Evolutionary conservation across 106 monocot species (phyloP), one percentile per base, ranked within the genome.

Genomic region (Alisma plantagoaquatica): DNA sequence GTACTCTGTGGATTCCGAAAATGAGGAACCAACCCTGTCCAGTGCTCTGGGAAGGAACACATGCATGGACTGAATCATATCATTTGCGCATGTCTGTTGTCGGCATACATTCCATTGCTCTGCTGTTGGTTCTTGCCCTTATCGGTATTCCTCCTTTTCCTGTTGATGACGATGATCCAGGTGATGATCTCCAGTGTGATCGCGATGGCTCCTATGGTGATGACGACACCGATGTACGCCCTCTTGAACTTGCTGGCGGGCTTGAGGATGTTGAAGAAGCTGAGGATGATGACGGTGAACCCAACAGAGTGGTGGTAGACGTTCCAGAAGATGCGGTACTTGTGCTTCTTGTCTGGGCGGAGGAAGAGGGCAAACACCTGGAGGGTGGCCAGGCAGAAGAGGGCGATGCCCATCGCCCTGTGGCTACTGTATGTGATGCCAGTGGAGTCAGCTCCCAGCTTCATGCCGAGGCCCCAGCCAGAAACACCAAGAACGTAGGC

Each of bases 361-460:
- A 96, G 64, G 47, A 96, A 70, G 56, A 96, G 54, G 23, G 96
- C 88, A 56, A 84, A 81, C 29, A 96, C 75, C 83, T 93, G 92
- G 57, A 96, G 84, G 0, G 94, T 96, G 20, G 84, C 94, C 1
- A 96, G 62, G 53, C 53, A 65, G 73, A 96, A 96, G 61, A 96
- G 80, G 44, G 65, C 25, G 27, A 81, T 96, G 19, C 94, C 94
- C 43, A 96, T 73, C 58, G 58, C 60, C 0, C 87, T 62, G 60
- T 96, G 94, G n/a, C n/a, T n/a, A 25, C 55, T 1, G 43, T 77
- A 52, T 0, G 77, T 80, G 28, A 88, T 68, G 9, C 88, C 84
- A 2, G 29, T 9, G 3, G 94, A 88, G 18, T 88, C 84, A 41
- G 77, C 73, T 25, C 88, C 94, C 27, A 96, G 88, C 42, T 96